Evolutionary conservation across 331 rosid genomes (phyloP), one percentile per base, ranked within the genome.

Genomic region (Arachis monticola): DNA sequence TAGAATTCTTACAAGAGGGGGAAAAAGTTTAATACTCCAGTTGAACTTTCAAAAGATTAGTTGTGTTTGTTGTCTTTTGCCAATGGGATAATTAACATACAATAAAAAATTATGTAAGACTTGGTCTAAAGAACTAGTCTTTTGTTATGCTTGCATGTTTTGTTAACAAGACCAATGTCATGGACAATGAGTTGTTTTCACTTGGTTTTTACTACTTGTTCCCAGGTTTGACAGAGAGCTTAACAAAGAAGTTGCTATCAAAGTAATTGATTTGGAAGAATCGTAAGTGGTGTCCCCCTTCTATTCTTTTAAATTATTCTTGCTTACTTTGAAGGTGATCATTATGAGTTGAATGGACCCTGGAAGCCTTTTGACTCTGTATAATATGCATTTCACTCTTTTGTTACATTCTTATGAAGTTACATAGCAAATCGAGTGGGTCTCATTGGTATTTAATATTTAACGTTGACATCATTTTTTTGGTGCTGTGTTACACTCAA

Each of bases 211-310:
- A 67, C 74, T 73, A 74, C 63, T 83, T 61, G 60, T 81, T 81
- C 85, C 69, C 91, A 95, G 99, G 89, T 92, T 90, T 73, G 99
- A 95, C 86, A 90, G 60, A 85, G 97, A 92, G 81, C 94, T 90
- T 66, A 90, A 89, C 86, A 95, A 84, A 85, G 89, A 81, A 80
- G 97, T 92, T 40, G 99, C 99, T 47, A 92, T 95, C 64, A 95
- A 95, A 92, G 96, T 95, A 69, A 95, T 95, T 14, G 99, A 95
- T 88, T 87, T 95, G 86, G 99, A 95, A 82, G 98, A 95, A 70
- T 85, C 98, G 98, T 95, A 90, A 90, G 98, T 89, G 17, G 46
- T 52, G 31, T 9, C 14, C 42, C 57, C 60, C 31, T 64, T 80
- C 50, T 58, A 50, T 58, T 51, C 55, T 69, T 69, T 61, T 27